These are phyloP conservation scores for Phytophthora pseudosyringae DNA, from an alignment of 352 stramenopile species.

Conservation along the genomic window DNA sequence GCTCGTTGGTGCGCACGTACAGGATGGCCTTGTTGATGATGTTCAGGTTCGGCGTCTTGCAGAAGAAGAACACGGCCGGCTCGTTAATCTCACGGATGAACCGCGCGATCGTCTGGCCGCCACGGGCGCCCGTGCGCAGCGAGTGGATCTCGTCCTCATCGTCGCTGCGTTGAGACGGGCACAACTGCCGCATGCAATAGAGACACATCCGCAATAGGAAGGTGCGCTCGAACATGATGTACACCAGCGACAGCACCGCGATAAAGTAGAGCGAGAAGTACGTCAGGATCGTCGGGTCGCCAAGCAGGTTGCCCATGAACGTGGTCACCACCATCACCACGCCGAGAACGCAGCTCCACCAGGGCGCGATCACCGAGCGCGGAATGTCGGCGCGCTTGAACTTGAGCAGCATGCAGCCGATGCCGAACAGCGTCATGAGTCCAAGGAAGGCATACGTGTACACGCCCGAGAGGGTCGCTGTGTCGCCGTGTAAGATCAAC, in stretches of 20 bases:
- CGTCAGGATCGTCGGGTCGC: constrained; percentile 86
- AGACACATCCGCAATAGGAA: constrained; percentile 86
- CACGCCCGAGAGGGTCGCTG: constrained; percentile 92
- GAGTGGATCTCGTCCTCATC: constrained; percentile 52
- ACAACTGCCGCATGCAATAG: constrained; percentile 80
- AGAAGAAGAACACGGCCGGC: constrained; percentile 94
- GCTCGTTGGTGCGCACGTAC: constrained; percentile 95
- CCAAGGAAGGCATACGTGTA: constrained; percentile 97
- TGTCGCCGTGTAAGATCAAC: constrained; percentile 91
- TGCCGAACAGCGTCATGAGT: constrained; percentile 95
- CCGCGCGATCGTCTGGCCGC: constrained; percentile 86
- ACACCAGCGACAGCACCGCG: constrained; percentile 79
- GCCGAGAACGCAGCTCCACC: constrained; percentile 87
- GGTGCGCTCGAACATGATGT: constrained; percentile 90
- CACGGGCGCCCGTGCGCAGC: constrained; percentile 77
- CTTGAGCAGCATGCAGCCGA: constrained; percentile 95
- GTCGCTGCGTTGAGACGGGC: constrained; percentile 62
- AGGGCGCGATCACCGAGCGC: constrained; percentile 86
- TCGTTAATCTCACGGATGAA: constrained; percentile 89
- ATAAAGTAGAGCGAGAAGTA: constrained; percentile 93
- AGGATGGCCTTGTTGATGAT: constrained; percentile 96
- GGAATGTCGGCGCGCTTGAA: constrained; percentile 93
- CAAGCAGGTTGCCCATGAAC: constrained; percentile 87
- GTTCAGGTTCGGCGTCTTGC: constrained; percentile 92
- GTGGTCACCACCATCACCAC: constrained; percentile 84